phyloP scores from a whole-genome alignment of 2,329 filamentous ascomycete genomes.

The Diaporthe capsici region DNA sequence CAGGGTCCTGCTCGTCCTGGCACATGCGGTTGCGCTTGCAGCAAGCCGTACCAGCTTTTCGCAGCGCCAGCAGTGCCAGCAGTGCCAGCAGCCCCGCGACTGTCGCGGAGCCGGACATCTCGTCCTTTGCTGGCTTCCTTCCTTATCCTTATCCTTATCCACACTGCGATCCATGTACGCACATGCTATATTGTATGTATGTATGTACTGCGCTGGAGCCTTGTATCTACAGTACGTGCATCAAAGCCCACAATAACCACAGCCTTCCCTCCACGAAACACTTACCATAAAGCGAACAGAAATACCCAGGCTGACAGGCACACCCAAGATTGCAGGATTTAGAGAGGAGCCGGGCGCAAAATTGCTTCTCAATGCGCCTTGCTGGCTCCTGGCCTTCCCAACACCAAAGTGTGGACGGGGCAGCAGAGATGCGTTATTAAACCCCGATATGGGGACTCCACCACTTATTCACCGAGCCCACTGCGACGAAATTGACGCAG shows the following conservation, averaged over 20 bases:
- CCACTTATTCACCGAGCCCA: slow-evolving; percentile 8
- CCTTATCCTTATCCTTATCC: neutral
- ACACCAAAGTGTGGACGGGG: neutral
- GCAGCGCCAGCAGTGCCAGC: neutral
- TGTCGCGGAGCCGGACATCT: slow-evolving; percentile 14
- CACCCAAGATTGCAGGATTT: slow-evolving; percentile 10
- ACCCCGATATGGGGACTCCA: slow-evolving; percentile 13
- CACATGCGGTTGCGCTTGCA: neutral
- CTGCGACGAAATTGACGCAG: slow-evolving; percentile 13
- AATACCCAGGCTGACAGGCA: neutral
- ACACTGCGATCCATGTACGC: neutral
- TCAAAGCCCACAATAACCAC: neutral
- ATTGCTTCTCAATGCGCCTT: slow-evolving; percentile 11
- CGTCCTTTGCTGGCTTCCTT: neutral
- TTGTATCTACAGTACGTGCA: neutral
- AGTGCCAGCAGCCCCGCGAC: neutral
- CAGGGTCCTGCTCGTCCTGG: slow-evolving; percentile 39
- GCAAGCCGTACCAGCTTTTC: neutral
- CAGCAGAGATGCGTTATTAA: slow-evolving; percentile 29
- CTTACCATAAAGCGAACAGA: neutral
- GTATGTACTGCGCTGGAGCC: neutral
- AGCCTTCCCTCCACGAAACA: neutral
- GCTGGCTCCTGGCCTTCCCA: neutral
- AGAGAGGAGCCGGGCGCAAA: neutral
- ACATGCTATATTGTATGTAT: neutral